Conservation (phyloP, 129 eudicot species). For the Artemisia argyi region DNA sequence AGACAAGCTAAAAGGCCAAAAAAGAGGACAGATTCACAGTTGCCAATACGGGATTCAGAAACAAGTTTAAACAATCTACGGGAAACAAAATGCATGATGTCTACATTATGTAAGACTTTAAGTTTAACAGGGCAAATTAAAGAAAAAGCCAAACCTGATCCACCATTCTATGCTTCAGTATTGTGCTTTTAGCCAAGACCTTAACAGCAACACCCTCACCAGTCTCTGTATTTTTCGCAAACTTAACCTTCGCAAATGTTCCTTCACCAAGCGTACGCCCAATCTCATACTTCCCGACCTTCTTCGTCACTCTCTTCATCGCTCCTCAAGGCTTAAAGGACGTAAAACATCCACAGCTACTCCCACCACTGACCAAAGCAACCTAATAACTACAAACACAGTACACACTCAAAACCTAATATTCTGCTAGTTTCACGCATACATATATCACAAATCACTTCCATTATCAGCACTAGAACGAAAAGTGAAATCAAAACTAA, state of each 20-base stretch:
- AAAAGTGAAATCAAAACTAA: conserved; percentile 2
- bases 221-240: conserved; percentile 70
- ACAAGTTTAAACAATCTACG: no score
- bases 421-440: conserved; percentile 12
- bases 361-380: conserved; percentile 7
- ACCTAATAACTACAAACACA: background rate
- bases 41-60: no score
- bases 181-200: conserved; percentile 76
- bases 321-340: conserved; percentile 37
- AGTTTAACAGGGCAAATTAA: background rate
- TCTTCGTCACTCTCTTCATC: conserved; percentile 57
- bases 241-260: conserved; percentile 91
- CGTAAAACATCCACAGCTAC: conserved; percentile 34
- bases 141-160: conserved; percentile 66
- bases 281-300: conserved; percentile 88
- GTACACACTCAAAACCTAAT: conserved; percentile 18
- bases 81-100: no score
- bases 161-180: conserved; percentile 95
- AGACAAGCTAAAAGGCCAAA: conserved; percentile 17
- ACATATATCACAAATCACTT: conserved; percentile 8
- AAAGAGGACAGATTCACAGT: background rate
- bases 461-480: conserved; percentile 11
- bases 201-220: conserved; percentile 88
- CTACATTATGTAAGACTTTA: conserved; percentile 2
- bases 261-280: conserved; percentile 95